phyloP scores from a whole-genome alignment of 345 rosid species.

The Eucalyptus sp. region DNA sequence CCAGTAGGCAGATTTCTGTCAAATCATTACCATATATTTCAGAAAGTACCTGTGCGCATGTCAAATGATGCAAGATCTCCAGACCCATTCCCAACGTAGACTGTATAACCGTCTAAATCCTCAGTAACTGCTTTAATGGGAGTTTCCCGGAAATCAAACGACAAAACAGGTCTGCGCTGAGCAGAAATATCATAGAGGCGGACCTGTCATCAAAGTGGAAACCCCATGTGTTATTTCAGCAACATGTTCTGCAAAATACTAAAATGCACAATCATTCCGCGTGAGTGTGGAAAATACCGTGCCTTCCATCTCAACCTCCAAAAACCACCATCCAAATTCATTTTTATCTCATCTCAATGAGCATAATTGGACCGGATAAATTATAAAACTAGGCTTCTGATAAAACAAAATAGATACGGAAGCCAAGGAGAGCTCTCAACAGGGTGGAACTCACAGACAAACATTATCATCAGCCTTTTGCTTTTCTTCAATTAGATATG shows the following conservation, averaged over 20 bases:
- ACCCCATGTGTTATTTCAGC: background rate
- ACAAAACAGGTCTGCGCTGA: slow-evolving; percentile 79
- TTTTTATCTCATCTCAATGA: background rate
- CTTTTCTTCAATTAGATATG: background rate
- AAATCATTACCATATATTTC: background rate
- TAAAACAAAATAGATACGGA: background rate
- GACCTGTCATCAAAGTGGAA: slow-evolving; percentile 29
- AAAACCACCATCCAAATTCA: background rate
- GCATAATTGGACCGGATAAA: background rate
- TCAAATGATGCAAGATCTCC: slow-evolving; percentile 93
- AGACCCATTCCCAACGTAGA: slow-evolving; percentile 75
- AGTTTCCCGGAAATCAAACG: slow-evolving; percentile 80
- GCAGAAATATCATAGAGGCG: slow-evolving; percentile 86
- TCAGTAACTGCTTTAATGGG: slow-evolving; percentile 64
- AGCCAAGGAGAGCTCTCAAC: background rate
- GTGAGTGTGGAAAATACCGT: background rate
- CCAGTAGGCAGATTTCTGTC: background rate
- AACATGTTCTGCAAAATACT: background rate
- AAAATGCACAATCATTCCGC: background rate
- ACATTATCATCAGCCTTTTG: background rate
- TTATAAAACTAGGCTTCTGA: background rate
- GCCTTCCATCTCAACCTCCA: background rate
- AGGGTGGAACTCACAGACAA: background rate
- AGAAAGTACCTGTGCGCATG: slow-evolving; percentile 64
- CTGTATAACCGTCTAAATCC: slow-evolving; percentile 75